Percentiles rank a stretch among this genome's conserved stretches.
Conservation (phyloP, 2,329 filamentous ascomycete genomes). For the Knoxdaviesia proteae region DNA sequence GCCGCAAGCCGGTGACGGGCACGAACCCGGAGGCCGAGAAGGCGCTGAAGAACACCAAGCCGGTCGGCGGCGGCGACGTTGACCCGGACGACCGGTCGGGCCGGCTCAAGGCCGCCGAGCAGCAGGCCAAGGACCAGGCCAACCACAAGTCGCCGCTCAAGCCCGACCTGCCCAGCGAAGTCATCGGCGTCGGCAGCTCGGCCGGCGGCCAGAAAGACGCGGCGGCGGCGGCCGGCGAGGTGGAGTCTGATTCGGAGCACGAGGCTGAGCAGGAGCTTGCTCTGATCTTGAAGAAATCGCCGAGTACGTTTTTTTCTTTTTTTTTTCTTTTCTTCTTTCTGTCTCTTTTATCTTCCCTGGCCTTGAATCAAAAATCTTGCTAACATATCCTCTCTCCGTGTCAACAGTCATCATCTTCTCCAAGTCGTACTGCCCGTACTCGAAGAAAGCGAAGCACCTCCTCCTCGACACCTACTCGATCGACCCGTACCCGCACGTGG, state of each 20-base stretch:
- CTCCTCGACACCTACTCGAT: slow-evolving; percentile 73
- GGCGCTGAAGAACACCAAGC: too few relatives aligned
- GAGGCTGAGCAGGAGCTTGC: slow-evolving; percentile 54
- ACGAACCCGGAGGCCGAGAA: too few relatives aligned
- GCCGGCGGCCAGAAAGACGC: slow-evolving; percentile 28
- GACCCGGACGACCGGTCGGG: slow-evolving; percentile 29
- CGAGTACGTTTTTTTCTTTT: slow-evolving; percentile 37
- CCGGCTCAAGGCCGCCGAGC: slow-evolving; percentile 46
- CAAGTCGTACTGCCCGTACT: slow-evolving; percentile 80
- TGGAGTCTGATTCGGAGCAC: slow-evolving; percentile 36
- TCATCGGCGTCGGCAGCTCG: slow-evolving; percentile 38
- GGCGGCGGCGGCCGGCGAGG: slow-evolving; percentile 13
- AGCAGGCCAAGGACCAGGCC: slow-evolving; percentile 45
- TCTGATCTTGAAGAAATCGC: slow-evolving; percentile 61
- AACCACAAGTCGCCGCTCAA: slow-evolving; percentile 43
- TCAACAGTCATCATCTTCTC: slow-evolving; percentile 76
- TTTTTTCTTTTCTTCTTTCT: background rate
- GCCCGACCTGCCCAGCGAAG: slow-evolving; percentile 34
- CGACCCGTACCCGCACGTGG: slow-evolving; percentile 61
- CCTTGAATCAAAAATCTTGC: background rate
- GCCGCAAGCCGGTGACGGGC: too few relatives aligned
- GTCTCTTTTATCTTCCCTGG: background rate
- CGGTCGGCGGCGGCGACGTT: slow-evolving; percentile 10
- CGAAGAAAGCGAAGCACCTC: slow-evolving; percentile 65
- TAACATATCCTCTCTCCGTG: slow-evolving; percentile 4